A percentile compares a stretch with the other conserved stretches of the same genome.
Conservation (phyloP, 768 basidiomycete genomes). For the Kwoniella bestiolae region DNA sequence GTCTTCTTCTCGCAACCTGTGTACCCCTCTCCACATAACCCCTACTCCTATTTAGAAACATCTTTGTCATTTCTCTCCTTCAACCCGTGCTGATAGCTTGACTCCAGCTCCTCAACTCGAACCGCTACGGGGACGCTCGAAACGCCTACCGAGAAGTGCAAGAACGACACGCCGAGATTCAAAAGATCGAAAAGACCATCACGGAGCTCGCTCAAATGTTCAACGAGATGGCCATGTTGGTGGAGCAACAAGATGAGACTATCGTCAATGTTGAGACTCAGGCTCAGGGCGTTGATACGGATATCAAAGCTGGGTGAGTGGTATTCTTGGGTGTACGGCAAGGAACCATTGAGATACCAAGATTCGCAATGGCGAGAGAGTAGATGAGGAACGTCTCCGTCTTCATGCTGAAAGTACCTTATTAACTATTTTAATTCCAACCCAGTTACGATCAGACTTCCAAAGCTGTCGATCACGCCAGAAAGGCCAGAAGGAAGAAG, state of each 20-base stretch:
- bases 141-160: conserved; percentile 86
- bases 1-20: no score
- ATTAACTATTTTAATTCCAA: not conserved
- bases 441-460: conserved; percentile 77
- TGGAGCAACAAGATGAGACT: conserved; percentile 78
- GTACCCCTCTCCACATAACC: no score
- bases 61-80: no score
- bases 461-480: conserved; percentile 82
- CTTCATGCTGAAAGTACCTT: not conserved
- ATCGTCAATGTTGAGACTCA: conserved; percentile 69
- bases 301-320: conserved; percentile 73
- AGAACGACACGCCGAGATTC: conserved; percentile 81
- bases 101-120: conserved; percentile 77
- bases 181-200: conserved; percentile 80
- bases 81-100: no score
- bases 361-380: no score
- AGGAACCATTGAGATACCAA: no score
- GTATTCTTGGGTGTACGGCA: not conserved
- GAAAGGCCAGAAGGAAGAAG: conserved; percentile 88
- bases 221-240: conserved; percentile 81
- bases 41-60: no score
- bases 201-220: conserved; percentile 88
- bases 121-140: conserved; percentile 79
- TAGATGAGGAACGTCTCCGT: no score
- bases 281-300: conserved; percentile 67